Evolutionary conservation across 2,329 filamentous ascomycete species (phyloP).

Genomic region (Mycogone perniciosa): DNA sequence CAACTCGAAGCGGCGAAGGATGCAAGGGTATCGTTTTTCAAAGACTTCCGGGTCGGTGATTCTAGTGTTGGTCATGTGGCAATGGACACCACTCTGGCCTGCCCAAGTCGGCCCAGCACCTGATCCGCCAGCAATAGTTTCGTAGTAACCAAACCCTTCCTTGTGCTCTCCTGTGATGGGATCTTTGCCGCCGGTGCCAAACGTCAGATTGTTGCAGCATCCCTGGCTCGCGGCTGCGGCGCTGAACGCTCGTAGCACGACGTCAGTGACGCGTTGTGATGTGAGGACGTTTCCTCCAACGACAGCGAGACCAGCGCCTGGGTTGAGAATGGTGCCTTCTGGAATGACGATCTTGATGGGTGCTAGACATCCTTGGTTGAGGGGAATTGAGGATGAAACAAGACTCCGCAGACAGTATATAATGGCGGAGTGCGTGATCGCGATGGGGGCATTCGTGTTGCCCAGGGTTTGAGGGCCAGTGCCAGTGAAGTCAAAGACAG

Average conservation of each 20-base stretch:
- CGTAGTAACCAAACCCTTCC: conserved; percentile 75
- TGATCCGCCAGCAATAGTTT: conserved; percentile 73
- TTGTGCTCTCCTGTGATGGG: conserved; percentile 42
- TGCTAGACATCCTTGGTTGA: conserved; percentile 78
- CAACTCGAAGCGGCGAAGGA: conserved; percentile 64
- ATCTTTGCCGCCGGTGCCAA: conserved; percentile 69
- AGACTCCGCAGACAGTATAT: conserved; percentile 80
- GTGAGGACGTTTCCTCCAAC: conserved; percentile 81
- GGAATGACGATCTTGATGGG: conserved; percentile 72
- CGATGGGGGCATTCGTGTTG: conserved; percentile 29
- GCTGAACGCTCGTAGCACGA: conserved; percentile 72
- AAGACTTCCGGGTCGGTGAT: conserved; percentile 79
- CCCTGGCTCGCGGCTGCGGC: conserved; percentile 76
- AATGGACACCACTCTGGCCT: conserved; percentile 70
- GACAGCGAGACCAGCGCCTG: conserved; percentile 70
- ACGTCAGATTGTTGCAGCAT: conserved; percentile 79
- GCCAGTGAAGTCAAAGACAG: conserved; percentile 51
- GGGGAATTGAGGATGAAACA: conserved; percentile 73
- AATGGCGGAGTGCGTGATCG: conserved; percentile 50
- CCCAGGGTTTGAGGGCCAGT: conserved; percentile 27
- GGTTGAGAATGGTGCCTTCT: conserved; percentile 64
- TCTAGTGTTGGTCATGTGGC: conserved; percentile 80
- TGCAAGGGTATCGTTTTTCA: conserved; percentile 62
- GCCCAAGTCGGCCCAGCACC: conserved; percentile 69
- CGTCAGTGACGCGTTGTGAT: conserved; percentile 73